Base-by-base conservation (phyloP, 2,329 filamentous ascomycete species). In the Talaromyces sp. region DNA sequence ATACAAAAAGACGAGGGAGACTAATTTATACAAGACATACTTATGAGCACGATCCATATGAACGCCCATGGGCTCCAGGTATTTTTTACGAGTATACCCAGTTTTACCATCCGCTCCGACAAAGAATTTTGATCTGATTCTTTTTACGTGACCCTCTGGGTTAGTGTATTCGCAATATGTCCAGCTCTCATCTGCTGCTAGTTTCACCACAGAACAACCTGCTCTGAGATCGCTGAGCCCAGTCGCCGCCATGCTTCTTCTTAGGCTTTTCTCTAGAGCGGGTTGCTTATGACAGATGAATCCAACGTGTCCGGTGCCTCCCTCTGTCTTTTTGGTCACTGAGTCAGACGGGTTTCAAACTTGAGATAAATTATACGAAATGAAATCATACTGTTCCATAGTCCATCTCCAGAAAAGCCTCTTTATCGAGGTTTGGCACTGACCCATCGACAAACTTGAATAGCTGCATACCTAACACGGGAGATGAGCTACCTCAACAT, bases 31-130 rank as follows among this genome's bases (percentile, higher is more conserved):
- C 3, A 38, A 38, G 6, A 38, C 19, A 17, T 50, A 50, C 43
- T 50, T 50, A 26, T 50, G 43, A 12, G 43, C 43, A 26, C 43
- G 43, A 46, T 78, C 75, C 62, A 76, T 69, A 29, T 70, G 66
- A 43, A 80, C 70, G 0, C 75, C 77, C 11, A 70, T 70, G 1
- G 70, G 69, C 60, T 81, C 79, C 4, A 81, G 70, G 60, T 79
- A 81, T 11, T 71, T 65, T 61, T 82, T 81, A 10, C 79, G 68
- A 7, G 76, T 75, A 35, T 77, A 71, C 0, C 80, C 80, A 7
- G 70, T 77, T 65, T 82, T 82, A 0, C 80, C 80, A 66, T 82
- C 80, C 0, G 79, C 78, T 0, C 75, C 80, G 8, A 55, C 41
- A 12, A 59, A 46, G 27, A 59, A 59, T 21, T 24, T 54, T 17